phyloP scores from a whole-genome alignment of 1,139 yeast genomes.

The Protomyces macrosporus region DNA sequence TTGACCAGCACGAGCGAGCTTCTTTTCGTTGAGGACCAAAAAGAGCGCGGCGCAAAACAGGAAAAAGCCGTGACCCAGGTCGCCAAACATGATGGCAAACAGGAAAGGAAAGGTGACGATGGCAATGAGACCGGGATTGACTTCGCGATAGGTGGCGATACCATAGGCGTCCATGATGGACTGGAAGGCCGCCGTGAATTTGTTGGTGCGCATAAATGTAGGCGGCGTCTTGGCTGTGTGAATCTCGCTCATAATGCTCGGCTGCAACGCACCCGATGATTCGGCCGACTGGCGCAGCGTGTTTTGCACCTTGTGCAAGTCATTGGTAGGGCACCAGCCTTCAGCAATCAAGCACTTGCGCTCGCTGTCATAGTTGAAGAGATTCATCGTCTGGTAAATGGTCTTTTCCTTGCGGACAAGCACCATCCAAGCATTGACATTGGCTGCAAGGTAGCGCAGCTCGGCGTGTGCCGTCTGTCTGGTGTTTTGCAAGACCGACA shows the following conservation, averaged over 20 bases:
- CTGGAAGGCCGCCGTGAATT: constrained; percentile 88
- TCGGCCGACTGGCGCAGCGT: constrained; percentile 57
- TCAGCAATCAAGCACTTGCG: constrained; percentile 91
- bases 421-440: constrained; percentile 64
- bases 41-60: constrained; percentile 65
- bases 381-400: constrained; percentile 68
- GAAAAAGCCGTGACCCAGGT: constrained; percentile 88
- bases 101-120: constrained; percentile 94
- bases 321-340: constrained; percentile 82
- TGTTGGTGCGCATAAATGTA: constrained; percentile 84
- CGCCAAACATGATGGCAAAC: constrained; percentile 99
- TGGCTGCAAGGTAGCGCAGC: constrained; percentile 66
- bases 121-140: constrained; percentile 93
- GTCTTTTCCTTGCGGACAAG: constrained; percentile 64
- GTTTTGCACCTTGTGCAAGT: constrained; percentile 45
- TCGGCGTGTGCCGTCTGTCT: constrained; percentile 66
- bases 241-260: constrained; percentile 74
- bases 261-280: constrained; percentile 53
- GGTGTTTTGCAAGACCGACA: constrained; percentile 67
- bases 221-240: constrained; percentile 85
- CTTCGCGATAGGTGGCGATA: constrained; percentile 87
- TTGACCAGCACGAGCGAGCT: constrained; percentile 52
- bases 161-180: constrained; percentile 93
- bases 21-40: constrained; percentile 63
- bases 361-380: constrained; percentile 76